Evolutionary conservation across 805 yeast genomes (phyloP), one percentile per base, ranked within the genome.

Genomic region (Pichia membranifaciens): DNA sequence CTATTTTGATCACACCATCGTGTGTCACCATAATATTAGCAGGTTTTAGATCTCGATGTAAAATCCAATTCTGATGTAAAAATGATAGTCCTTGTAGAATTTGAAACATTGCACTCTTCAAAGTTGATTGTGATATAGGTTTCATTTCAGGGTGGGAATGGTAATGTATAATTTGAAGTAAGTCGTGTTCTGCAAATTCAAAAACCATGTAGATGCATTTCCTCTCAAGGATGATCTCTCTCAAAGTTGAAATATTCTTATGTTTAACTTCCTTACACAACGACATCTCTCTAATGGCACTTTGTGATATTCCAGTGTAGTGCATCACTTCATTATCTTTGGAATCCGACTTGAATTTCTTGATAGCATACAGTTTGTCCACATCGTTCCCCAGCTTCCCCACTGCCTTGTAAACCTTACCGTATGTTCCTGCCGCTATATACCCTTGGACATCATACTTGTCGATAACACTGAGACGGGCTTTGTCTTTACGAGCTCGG

Each of bases 341-440:
- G 58, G 87, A 81, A 57, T 95, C 99, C 28, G 89, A 84, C 64
- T 93, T 93, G 73, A 93, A 93, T 69, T 91, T 93, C 64, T 93
- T 93, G 58, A 93, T 93, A 5, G 99, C 99, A 61, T 73, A 87
- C 39, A 81, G 71, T 17, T 65, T 56, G 21, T 52, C 54, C 21
- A 54, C 60, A 60, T 42, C 56, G 48, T 46, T 49, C 36, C 54
- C 57, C 38, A 58, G 50, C 48, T 62, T 51, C 8, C 81, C 73
- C 51, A 77, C 76, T 7, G 97, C 98, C 62, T 93, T 91, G 70
- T 89, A 93, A 20, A 88, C 96, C 49, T 88, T 78, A 49, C 99
- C 99, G 65, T 93, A 93, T 0, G 99, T 93, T 35, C 99, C 99
- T 0, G 99, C 96, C 1, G 99, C 99, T 49, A 93, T 93, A 65